These are phyloP conservation scores for Flaveria ramosissima DNA, from an alignment of 129 eudicot species.

Conservation along the genomic window DNA sequence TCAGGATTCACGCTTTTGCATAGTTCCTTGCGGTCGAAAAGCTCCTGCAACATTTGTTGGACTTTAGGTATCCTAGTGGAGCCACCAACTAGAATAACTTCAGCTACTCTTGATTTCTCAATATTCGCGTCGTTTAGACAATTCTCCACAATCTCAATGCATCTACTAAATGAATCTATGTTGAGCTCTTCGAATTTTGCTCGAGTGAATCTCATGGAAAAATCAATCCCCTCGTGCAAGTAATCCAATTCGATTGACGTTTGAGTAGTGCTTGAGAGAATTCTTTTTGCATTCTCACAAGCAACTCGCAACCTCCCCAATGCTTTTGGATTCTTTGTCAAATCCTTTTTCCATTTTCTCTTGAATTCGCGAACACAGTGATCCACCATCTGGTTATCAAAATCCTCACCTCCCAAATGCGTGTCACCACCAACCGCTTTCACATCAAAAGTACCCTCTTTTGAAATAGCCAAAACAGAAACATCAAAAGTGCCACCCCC, in stretches of 20 bases:
- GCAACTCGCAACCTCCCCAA: conserved; percentile 34
- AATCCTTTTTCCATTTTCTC: conserved; percentile 19
- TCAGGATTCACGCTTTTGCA: conserved; percentile 30
- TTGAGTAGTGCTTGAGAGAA: conserved; percentile 29
- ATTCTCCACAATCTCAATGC: conserved; percentile 16
- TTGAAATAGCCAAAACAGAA: conserved; percentile 11
- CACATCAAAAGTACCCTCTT: conserved; percentile 26
- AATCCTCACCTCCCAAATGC: conserved; percentile 36
- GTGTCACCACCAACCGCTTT: conserved; percentile 35
- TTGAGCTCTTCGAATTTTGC: conserved; percentile 25
- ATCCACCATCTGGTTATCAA: conserved; percentile 30
- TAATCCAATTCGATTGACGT: conserved; percentile 24
- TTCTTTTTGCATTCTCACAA: conserved; percentile 25
- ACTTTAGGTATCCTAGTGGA: conserved; percentile 34
- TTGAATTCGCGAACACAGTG: conserved; percentile 16
- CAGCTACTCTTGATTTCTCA: conserved; percentile 14
- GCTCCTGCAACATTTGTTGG: conserved; percentile 19
- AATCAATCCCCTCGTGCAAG: conserved; percentile 21
- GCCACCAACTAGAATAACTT: conserved; percentile 33
- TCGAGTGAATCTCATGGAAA: conserved; percentile 23
- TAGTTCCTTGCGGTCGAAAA: conserved; percentile 10
- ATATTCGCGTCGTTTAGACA: background rate
- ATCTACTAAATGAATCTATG: conserved; percentile 17
- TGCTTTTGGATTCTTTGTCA: background rate
- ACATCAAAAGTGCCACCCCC: conserved; percentile 46